Evolutionary conservation across 106 monocot genomes (phyloP).

Genomic region (Dendrobium nobile): DNA sequence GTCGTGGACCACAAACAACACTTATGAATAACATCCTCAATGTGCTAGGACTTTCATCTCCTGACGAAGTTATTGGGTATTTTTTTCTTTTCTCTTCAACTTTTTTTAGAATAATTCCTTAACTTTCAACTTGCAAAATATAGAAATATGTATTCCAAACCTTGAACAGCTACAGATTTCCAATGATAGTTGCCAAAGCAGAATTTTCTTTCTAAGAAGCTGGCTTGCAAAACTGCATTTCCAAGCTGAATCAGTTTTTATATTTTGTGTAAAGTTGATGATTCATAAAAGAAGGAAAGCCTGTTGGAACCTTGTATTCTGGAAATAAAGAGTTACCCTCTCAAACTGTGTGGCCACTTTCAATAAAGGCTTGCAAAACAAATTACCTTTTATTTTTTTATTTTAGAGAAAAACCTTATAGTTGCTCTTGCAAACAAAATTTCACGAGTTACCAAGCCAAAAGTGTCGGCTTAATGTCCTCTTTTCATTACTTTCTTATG

Average conservation of each 20-base stretch:
- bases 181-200: neutral
- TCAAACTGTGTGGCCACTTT: neutral
- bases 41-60: conserved; percentile 65
- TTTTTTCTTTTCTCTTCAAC: neutral
- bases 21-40: conserved; percentile 65
- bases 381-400: neutral
- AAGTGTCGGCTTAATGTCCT: neutral
- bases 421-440: neutral
- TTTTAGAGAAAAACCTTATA: neutral
- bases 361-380: neutral
- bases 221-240: neutral
- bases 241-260: neutral
- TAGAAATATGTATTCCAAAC: neutral
- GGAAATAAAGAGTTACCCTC: neutral
- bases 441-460: neutral
- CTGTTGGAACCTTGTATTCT: neutral
- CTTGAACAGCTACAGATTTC: neutral
- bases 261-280: neutral
- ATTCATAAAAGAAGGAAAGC: neutral
- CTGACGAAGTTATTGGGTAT: conserved; percentile 96
- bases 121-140: neutral
- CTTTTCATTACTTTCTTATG: conserved; percentile 3
- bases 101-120: neutral
- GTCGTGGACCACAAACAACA: conserved; percentile 81
- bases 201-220: neutral